Base-by-base conservation (phyloP, 345 rosid genomes). In the Lumnitzera racemosa region DNA sequence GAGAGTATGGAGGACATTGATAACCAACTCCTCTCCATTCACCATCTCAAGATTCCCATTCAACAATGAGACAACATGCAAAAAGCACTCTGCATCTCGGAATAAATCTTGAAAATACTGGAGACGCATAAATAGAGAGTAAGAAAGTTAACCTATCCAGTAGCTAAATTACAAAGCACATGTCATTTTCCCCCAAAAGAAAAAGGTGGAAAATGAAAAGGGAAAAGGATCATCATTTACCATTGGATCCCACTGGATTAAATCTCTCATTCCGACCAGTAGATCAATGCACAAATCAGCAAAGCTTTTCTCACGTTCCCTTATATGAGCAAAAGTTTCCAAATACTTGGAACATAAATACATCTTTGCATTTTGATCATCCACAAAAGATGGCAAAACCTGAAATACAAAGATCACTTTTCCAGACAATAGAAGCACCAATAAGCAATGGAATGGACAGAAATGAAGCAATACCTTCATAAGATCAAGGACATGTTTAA, bases 31-130 rank as follows among this genome's bases (percentile, higher is more conserved):
- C 81, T 91, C 96, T 58, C 98, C 95, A 64, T 76, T 79, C 25
- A 63, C 83, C 73, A 75, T 81, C 61, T 87, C 94, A 63, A 85
- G 82, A 62, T 82, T 87, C 59, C 98, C 92, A 81, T 89, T 91
- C 64, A 91, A 75, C 54, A 91, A 80, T 58, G 96, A 91, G 55
- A 91, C 96, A 58, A 91, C 85, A 76, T 89, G 95, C 78, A 91
- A 71, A 85, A 91, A 91, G 78, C 98, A 91, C 74, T 83, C 96
- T 43, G 94, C 92, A 41, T 89, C 95, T 62, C 91, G 84, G 72
- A 91, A 91, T 65, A 87, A 76, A 57, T 84, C 80, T 71, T 91
- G 98, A 74, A 80, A 89, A 68, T 91, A 80, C 98, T 91, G 92
- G 68, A 76, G 56, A 56, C 68, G 70, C 51, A 74, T 52, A 54